Percentiles rank a stretch among this genome's conserved stretches.
These are phyloP conservation scores for Kodamaea fukazawae DNA, from an alignment of 805 yeast species.

Conservation along the genomic window DNA sequence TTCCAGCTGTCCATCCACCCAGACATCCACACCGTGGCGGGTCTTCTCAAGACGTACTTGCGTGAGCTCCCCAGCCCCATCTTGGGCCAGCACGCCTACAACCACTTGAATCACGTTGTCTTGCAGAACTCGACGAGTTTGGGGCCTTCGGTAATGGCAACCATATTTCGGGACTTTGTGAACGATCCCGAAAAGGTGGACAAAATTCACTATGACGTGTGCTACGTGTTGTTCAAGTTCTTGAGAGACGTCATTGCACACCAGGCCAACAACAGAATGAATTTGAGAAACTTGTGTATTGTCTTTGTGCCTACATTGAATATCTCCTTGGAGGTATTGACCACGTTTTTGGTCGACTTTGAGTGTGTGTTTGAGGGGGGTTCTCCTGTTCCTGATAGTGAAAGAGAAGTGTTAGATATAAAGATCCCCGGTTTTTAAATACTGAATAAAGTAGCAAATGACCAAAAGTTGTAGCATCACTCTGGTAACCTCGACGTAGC, in stretches of 20 bases:
- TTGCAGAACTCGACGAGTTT: conserved; percentile 10
- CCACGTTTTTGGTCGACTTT: conserved; percentile 60
- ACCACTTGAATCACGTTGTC: conserved; percentile 26
- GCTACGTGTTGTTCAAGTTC: conserved; percentile 65
- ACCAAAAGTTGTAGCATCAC: too few relatives aligned
- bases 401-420: conserved; percentile 50
- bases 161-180: conserved; percentile 32
- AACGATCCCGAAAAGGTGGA: conserved; percentile 43
- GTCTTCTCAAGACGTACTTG: conserved; percentile 76
- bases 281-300: conserved; percentile 69
- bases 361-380: conserved; percentile 57
- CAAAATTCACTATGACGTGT: conserved; percentile 52
- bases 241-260: conserved; percentile 62
- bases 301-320: conserved; percentile 81
- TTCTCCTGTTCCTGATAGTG: conserved; percentile 37
- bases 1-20: conserved; percentile 43
- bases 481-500: too few relatives aligned
- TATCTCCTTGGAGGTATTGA: conserved; percentile 59
- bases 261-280: conserved; percentile 75
- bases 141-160: conserved; percentile 23
- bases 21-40: conserved; percentile 86
- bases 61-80: conserved; percentile 72
- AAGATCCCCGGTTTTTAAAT: conserved; percentile 47
- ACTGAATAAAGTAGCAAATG: too few relatives aligned
- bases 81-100: conserved; percentile 51